Evolutionary conservation across 805 yeast species (phyloP).

Genomic region (Tetrapisispora phaffii): DNA sequence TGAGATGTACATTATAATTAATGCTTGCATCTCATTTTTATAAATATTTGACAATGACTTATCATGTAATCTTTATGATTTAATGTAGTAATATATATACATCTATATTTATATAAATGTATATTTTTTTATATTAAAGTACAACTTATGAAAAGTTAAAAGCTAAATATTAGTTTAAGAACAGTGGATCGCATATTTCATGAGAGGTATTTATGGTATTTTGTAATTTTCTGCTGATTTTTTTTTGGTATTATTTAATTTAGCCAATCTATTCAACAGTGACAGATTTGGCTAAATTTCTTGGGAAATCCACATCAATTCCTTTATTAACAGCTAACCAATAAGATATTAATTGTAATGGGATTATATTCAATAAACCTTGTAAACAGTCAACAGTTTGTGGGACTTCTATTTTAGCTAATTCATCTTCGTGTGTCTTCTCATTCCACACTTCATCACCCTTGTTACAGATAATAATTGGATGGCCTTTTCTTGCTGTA

Average conservation of each 20-base stretch:
- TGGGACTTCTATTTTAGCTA: constrained; percentile 81
- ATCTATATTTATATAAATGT: too few relatives aligned
- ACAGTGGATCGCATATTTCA: not conserved
- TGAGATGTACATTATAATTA: too few relatives aligned
- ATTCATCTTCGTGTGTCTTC: constrained; percentile 32
- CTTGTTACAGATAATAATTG: constrained; percentile 84
- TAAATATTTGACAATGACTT: too few relatives aligned
- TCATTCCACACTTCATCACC: constrained; percentile 53
- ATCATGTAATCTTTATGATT: too few relatives aligned
- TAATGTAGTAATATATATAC: too few relatives aligned
- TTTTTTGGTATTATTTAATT: not conserved
- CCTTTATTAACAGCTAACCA: constrained; percentile 95
- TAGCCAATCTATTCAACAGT: constrained; percentile 65
- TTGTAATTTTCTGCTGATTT: not conserved
- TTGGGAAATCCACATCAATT: constrained; percentile 95
- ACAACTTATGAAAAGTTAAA: too few relatives aligned
- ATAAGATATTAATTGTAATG: constrained; percentile 90
- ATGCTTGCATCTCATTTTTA: too few relatives aligned
- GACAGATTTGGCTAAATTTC: constrained; percentile 96
- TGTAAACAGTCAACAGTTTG: constrained; percentile 94
- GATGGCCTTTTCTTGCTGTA: constrained; percentile 94
- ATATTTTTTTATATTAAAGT: too few relatives aligned
- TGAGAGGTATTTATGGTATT: too few relatives aligned
- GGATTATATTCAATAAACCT: constrained; percentile 89
- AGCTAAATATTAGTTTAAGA: not conserved